phyloP scores from a whole-genome alignment of 1,284 basidiomycete species.

The Sporisorium iseilematis-ciliati region DNA sequence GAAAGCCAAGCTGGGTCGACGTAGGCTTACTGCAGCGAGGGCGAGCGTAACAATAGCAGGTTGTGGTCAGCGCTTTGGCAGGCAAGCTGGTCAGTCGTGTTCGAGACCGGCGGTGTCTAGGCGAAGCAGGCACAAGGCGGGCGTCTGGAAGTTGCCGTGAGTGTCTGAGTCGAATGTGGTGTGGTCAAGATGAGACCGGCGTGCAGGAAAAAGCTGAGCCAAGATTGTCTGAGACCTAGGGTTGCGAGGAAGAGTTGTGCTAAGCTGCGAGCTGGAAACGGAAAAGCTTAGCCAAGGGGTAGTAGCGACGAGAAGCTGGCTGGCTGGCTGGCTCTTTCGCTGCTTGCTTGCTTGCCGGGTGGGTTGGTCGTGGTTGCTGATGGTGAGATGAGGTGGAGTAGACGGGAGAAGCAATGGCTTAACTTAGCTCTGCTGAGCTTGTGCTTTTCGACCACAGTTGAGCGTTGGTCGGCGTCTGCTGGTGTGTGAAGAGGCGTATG shows the following conservation, averaged over 20 bases:
- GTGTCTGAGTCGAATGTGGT: not conserved
- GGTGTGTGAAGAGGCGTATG: not conserved
- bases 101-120: not conserved
- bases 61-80: not conserved
- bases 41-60: not conserved
- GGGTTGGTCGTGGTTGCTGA: not conserved
- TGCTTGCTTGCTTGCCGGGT: not conserved
- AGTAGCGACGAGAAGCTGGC: too few species aligned
- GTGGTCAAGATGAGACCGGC: not conserved
- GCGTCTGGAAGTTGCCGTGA: not conserved
- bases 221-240: not conserved
- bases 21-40: conserved; percentile 4
- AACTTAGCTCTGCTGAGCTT: not conserved
- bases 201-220: conserved; percentile 1
- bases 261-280: not conserved
- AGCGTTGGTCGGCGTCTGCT: conserved; percentile 3
- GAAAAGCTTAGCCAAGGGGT: conserved; percentile 10
- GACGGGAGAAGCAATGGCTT: not conserved
- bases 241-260: not conserved
- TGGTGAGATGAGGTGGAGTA: not conserved
- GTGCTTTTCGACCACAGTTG: not conserved
- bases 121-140: not conserved
- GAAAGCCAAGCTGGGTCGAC: not conserved
- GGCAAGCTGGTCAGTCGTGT: not conserved
- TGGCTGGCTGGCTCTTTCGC: too few species aligned